Evolutionary conservation across 108 stramenopile genomes (phyloP), one percentile per base, ranked within the genome.

Genomic region (Nitzschia putrida): DNA sequence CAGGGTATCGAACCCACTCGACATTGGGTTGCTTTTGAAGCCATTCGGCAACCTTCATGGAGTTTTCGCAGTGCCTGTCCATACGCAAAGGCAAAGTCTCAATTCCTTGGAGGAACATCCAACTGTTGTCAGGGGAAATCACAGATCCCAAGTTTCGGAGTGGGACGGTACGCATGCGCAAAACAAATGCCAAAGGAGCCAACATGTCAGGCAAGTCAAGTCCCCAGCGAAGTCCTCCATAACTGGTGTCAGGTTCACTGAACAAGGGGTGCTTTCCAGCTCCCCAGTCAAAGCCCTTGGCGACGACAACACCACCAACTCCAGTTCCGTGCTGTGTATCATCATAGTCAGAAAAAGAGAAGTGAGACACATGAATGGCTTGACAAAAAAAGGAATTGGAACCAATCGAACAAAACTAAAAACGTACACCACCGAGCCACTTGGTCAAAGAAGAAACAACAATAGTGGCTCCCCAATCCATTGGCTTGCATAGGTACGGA

Each of bases 41-140:
- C 57, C 79, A 87, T 51, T 67, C 50, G 16, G 96, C 96, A 0
- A 97, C 79, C 64, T 79, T 83, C 14, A 85, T 53, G 44, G 92
- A 74, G 63, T 97, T 97, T 53, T 91, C 90, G 50, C 85, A 93
- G 64, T 94, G 93, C 9, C 90, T 78, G 61, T 97, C 90, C 81
- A 90, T 86, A 34, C 96, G 83, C 45, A 95, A 74, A 23, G 72
- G 61, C 20, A 97, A 72, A 12, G 96, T 97, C 67, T 97, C 96
- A 40, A 97, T 80, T 18, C 96, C 96, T 70, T 95, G 93, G 20
- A 93, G 53, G 37, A 93, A 66, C 70, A 86, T 80, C 85, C 88
- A 96, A 42, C 87, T 59, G 74, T 92, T 91, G 71, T 88, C 85
- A 23, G 96, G 96, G 18, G 80, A 79, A 16, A 93, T 73, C 78